Evolutionary conservation across 208 protist genomes (phyloP), one percentile per base, ranked within the genome.

Genomic region (Leptomonas pyrrhocoris): DNA sequence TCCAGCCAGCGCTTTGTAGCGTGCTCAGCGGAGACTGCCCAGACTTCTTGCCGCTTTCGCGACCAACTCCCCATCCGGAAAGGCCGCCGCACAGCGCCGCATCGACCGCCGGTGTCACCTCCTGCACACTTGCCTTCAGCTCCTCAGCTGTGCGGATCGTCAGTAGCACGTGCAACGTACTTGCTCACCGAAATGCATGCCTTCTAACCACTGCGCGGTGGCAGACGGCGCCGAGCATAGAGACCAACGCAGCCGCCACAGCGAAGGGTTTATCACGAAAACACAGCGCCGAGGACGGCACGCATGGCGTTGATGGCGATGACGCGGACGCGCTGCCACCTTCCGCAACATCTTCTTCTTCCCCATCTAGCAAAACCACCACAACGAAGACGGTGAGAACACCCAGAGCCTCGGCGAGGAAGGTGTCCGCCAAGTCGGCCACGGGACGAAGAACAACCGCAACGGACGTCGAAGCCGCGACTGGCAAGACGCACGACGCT

Each of bases 141-240:
- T 46, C 23, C 1, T 19, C 38, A 13, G 56, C 56, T 1, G 6
- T 61, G 13, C 56, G 56, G 2, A 45, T 21, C 2, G 19, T 27
- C 13, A 40, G 31, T n/a, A 21, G 23, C 48, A 6, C 23, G 5
- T 13, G 48, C 48, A 49, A 49, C 48, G 6, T 30, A 27, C 51
- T 56, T n/a, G 2, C 51, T 27, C 45, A 49, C 18, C 9, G 45
- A 12, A 38, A 28, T 42, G 27, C 25, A 28, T 46, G 36, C n/a
- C 70, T 62, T 16, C 38, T 36, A 21, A 43, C 31, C 5, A 18
- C 70, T 3, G 53, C 50, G 61, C 70, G 54, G 0, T 64, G 45
- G 55, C 54, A 36, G 59, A 57, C 70, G 8, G 30, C 45, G 12
- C 43, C 60, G 27, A 45, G 27, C 25, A 25, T 51, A 8, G 51